Conservation (phyloP, 2,329 filamentous ascomycete species). For the Botrytis elliptica region DNA sequence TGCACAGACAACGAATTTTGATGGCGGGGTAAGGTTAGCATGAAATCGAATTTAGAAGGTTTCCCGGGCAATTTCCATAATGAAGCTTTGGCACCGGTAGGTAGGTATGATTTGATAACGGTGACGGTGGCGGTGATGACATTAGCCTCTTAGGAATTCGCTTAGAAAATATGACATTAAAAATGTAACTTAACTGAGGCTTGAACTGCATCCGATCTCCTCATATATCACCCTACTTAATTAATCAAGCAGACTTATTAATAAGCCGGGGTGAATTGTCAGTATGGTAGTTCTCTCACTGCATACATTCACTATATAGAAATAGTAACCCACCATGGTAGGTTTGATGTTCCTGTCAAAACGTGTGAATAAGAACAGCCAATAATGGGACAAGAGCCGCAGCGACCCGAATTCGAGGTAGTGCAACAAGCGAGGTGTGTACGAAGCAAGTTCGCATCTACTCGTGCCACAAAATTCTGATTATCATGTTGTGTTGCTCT, state of each 20-base stretch:
- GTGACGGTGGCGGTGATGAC: background rate
- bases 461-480: background rate
- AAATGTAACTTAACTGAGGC: background rate
- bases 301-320: background rate
- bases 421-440: background rate
- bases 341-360: background rate
- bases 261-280: background rate
- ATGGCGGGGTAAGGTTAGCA: constrained; percentile 1
- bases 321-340: background rate
- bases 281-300: background rate
- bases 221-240: background rate
- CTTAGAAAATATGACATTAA: background rate
- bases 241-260: background rate
- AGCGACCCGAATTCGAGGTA: background rate
- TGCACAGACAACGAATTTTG: background rate
- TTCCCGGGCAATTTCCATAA: background rate
- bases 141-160: background rate
- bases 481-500: background rate
- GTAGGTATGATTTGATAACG: background rate
- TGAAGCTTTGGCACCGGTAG: background rate
- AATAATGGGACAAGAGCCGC: background rate
- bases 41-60: background rate
- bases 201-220: background rate
- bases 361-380: background rate
- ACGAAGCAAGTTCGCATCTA: background rate